Evolutionary conservation across 768 basidiomycete genomes (phyloP).

Genomic region (Psilocybe cubensis): DNA sequence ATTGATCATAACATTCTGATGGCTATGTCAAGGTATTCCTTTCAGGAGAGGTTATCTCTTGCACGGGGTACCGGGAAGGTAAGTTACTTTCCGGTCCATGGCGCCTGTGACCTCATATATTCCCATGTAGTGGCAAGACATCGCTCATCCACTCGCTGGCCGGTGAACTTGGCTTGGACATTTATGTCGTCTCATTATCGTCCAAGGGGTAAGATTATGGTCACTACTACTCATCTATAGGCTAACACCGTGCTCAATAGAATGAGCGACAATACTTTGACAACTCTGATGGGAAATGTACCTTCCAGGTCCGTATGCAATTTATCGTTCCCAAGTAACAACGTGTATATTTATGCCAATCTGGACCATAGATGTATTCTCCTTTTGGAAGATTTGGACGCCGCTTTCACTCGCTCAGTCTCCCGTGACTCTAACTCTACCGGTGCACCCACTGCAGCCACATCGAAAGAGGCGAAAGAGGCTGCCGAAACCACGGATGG

Average conservation of each 20-base stretch:
- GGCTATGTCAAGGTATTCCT: slow-evolving; percentile 64
- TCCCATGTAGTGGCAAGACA: slow-evolving; percentile 71
- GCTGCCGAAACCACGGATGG: slow-evolving; percentile 63
- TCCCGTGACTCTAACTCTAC: slow-evolving; percentile 83
- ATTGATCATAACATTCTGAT: slow-evolving; percentile 16
- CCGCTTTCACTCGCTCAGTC: slow-evolving; percentile 87
- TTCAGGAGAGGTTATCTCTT: slow-evolving; percentile 87
- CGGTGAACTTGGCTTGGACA: slow-evolving; percentile 85
- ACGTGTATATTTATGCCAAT: background rate
- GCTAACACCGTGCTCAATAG: slow-evolving; percentile 38
- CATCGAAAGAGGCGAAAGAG: slow-evolving; percentile 40
- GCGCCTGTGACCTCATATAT: slow-evolving; percentile 8
- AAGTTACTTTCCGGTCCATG: slow-evolving; percentile 9
- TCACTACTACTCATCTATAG: background rate
- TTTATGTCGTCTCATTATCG: slow-evolving; percentile 89
- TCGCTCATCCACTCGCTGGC: slow-evolving; percentile 86
- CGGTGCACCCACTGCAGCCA: slow-evolving; percentile 61
- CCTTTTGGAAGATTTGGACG: slow-evolving; percentile 92
- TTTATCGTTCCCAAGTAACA: slow-evolving; percentile 2
- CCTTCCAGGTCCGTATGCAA: slow-evolving; percentile 63
- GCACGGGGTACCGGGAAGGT: slow-evolving; percentile 89
- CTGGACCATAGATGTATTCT: slow-evolving; percentile 72
- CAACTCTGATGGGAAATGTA: slow-evolving; percentile 87
- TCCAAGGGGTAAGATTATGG: slow-evolving; percentile 72
- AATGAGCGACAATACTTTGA: slow-evolving; percentile 90